Evolutionary conservation across 164 flowering plant genomes (phyloP).

Genomic region (Aristolochia californica): DNA sequence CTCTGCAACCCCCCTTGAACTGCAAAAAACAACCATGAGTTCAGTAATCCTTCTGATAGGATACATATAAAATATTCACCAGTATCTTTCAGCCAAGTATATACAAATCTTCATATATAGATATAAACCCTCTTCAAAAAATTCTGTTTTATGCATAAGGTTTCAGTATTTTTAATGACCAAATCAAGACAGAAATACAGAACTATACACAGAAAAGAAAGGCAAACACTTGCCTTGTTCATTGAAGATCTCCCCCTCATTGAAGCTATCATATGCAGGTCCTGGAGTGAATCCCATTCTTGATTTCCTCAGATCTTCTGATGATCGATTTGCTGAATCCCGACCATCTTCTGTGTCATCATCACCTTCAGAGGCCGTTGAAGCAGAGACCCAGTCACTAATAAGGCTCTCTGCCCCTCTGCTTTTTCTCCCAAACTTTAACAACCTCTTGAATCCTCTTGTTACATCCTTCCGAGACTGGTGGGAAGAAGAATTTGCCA

Average conservation of each 20-base stretch:
- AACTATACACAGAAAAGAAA: conserved; percentile 2
- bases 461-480: conserved; percentile 79
- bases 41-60: neutral
- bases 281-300: conserved; percentile 79
- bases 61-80: neutral
- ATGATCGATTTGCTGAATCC: conserved; percentile 66
- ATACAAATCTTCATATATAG: too few relatives aligned
- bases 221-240: conserved; percentile 33
- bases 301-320: conserved; percentile 85
- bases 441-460: conserved; percentile 80
- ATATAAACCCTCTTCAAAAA: too few relatives aligned
- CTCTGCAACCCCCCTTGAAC: conserved; percentile 49
- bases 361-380: conserved; percentile 96
- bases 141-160: too few relatives aligned
- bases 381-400: conserved; percentile 83
- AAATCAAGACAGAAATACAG: neutral
- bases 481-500: conserved; percentile 42
- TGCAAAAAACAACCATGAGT: conserved; percentile 21
- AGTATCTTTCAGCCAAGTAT: neutral
- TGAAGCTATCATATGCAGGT: conserved; percentile 64
- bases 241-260: conserved; percentile 28
- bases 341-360: conserved; percentile 94
- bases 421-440: conserved; percentile 84
- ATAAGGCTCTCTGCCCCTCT: conserved; percentile 65
- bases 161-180: neutral